Evolutionary conservation across 305 asterid species (phyloP).

Genomic region (Fraxinus sp.): DNA sequence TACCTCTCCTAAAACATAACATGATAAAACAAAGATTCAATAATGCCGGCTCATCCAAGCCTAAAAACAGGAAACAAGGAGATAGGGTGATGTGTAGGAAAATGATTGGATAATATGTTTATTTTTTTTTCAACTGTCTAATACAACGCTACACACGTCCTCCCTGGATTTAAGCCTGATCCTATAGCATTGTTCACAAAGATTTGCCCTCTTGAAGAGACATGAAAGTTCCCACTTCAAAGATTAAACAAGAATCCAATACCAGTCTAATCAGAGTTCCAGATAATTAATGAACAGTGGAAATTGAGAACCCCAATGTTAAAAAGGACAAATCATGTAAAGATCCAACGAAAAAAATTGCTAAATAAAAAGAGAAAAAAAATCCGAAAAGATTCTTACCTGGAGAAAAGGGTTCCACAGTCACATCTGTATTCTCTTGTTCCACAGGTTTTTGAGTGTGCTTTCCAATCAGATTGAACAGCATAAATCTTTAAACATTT

Average conservation of each 20-base stretch:
- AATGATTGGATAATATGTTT: too few relatives aligned
- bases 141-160: too few relatives aligned
- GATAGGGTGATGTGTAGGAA: too few relatives aligned
- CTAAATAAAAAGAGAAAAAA: neutral
- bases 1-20: neutral
- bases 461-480: slow-evolving; percentile 88
- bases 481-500: slow-evolving; percentile 78
- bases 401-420: slow-evolving; percentile 84
- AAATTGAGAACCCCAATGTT: neutral
- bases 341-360: neutral
- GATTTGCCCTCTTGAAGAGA: neutral
- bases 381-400: slow-evolving; percentile 34
- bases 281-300: neutral
- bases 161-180: too few relatives aligned
- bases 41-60: too few relatives aligned
- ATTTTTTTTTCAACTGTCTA: too few relatives aligned
- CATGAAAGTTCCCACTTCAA: neutral
- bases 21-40: neutral
- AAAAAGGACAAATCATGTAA: neutral
- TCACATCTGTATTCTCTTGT: slow-evolving; percentile 80
- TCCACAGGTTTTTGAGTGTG: slow-evolving; percentile 80
- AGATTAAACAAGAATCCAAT: neutral
- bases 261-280: neutral
- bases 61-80: too few relatives aligned
- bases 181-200: neutral